phyloP scores from a whole-genome alignment of 2,329 filamentous ascomycete species.

The Penicillium sp. region DNA sequence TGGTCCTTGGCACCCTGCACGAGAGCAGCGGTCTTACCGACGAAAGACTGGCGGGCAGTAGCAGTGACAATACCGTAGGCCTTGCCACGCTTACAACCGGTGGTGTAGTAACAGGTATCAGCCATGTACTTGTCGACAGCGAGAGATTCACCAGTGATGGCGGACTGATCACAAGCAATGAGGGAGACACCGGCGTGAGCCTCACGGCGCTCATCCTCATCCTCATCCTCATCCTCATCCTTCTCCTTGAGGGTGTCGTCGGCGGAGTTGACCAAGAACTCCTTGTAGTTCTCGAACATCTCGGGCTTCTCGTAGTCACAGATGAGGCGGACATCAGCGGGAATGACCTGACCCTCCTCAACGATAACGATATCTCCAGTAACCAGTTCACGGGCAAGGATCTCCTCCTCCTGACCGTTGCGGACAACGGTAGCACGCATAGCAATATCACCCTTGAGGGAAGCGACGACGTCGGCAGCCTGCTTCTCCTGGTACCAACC shows the following conservation, averaged over 20 bases:
- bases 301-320: too few relatives aligned
- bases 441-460: too few relatives aligned
- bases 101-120: conserved; percentile 75
- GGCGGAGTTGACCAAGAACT: too few relatives aligned
- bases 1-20: conserved; percentile 74
- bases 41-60: conserved; percentile 71
- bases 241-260: too few relatives aligned
- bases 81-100: conserved; percentile 79
- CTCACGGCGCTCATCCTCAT: not conserved
- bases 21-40: conserved; percentile 72
- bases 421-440: too few relatives aligned
- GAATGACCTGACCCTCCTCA: too few relatives aligned
- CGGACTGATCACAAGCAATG: conserved; percentile 74
- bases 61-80: conserved; percentile 69
- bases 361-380: too few relatives aligned
- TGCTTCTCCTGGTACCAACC: conserved; percentile 83
- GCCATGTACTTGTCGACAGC: conserved; percentile 65
- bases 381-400: too few relatives aligned
- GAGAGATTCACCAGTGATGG: conserved; percentile 78
- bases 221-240: conserved; percentile 49
- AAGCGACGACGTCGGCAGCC: conserved; percentile 73
- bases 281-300: too few relatives aligned
- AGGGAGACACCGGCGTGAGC: conserved; percentile 57
- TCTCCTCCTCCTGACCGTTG: too few relatives aligned
- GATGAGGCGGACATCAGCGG: too few relatives aligned